Evolutionary conservation across 2,329 filamentous ascomycete species (phyloP).

Genomic region (Plectosphaerella sp.): DNA sequence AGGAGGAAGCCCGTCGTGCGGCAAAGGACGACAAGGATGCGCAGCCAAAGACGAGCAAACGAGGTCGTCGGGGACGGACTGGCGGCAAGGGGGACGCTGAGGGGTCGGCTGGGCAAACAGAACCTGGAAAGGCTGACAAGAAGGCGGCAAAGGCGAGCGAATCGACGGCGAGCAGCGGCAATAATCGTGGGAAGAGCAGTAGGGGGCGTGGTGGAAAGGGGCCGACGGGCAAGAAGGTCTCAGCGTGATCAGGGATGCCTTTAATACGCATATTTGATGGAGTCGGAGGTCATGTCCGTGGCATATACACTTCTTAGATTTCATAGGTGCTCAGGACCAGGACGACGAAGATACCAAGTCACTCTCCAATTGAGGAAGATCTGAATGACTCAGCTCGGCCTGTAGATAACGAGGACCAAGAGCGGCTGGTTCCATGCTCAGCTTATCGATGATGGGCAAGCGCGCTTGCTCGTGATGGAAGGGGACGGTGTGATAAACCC

Average conservation of each 20-base stretch:
- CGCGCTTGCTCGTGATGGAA: too few species aligned
- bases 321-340: too few species aligned
- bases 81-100: slow-evolving; percentile 10
- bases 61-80: slow-evolving; percentile 22
- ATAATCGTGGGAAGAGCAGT: slow-evolving; percentile 3
- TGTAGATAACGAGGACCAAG: too few species aligned
- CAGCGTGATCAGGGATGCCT: neutral
- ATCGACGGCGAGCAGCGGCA: neutral
- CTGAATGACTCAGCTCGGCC: too few species aligned
- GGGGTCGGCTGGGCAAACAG: neutral
- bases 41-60: slow-evolving; percentile 7
- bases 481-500: too few species aligned
- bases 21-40: slow-evolving; percentile 31
- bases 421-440: too few species aligned
- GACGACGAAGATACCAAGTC: too few species aligned
- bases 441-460: too few species aligned
- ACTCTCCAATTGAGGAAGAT: too few species aligned
- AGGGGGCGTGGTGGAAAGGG: slow-evolving; percentile 9
- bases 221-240: neutral
- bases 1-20: slow-evolving; percentile 48
- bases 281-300: neutral
- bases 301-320: neutral
- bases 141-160: slow-evolving; percentile 2
- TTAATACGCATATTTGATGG: neutral
- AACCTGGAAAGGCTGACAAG: neutral